These are phyloP conservation scores for Aspergillus quadricinctus DNA, from an alignment of 2,329 filamentous ascomycete genomes.

Conservation along the genomic window DNA sequence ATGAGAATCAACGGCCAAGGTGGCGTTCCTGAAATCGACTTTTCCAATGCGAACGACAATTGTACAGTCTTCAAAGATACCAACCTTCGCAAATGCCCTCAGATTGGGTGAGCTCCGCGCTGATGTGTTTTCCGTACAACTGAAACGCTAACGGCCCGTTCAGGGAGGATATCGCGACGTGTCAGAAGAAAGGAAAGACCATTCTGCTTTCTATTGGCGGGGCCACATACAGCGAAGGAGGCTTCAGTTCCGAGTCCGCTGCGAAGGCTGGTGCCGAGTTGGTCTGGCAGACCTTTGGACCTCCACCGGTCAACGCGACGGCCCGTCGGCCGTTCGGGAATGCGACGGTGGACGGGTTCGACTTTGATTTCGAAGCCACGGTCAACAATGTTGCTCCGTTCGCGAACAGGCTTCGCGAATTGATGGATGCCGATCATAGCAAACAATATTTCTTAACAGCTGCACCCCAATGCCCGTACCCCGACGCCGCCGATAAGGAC, in stretches of 20 bases:
- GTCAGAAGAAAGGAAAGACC: constrained; percentile 64
- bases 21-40: constrained; percentile 54
- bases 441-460: constrained; percentile 59
- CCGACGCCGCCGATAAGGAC: constrained; percentile 56
- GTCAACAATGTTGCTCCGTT: constrained; percentile 60
- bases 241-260: constrained; percentile 52
- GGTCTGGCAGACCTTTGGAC: constrained; percentile 69
- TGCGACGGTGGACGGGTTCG: constrained; percentile 67
- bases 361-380: constrained; percentile 67
- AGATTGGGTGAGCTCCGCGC: constrained; percentile 54
- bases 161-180: constrained; percentile 50
- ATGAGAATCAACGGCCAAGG: constrained; percentile 52
- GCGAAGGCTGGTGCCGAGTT: constrained; percentile 56
- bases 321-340: constrained; percentile 62
- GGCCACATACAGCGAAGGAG: constrained; percentile 64
- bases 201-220: constrained; percentile 70
- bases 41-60: constrained; percentile 59
- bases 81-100: constrained; percentile 56
- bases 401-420: constrained; percentile 51
- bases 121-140: not conserved
- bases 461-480: constrained; percentile 65
- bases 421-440: constrained; percentile 50
- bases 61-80: constrained; percentile 59
- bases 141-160: not conserved
- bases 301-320: constrained; percentile 40